phyloP scores from a whole-genome alignment of 2,329 filamentous ascomycete species.

The Laburnicola sp. region DNA sequence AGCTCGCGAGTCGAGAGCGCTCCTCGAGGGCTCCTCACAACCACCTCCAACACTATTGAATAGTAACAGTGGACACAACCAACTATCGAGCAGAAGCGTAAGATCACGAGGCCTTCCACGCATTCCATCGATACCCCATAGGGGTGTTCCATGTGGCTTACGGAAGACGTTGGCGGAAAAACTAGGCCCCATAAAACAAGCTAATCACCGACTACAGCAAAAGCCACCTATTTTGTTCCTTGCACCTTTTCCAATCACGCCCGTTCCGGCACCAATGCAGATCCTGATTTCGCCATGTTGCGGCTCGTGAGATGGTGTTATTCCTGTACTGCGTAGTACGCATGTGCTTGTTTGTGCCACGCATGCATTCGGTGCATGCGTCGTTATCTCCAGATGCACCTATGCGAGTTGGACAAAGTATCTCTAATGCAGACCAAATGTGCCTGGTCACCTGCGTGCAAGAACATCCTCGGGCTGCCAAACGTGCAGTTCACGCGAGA shows the following conservation, averaged over 20 bases:
- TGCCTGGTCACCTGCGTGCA: not conserved
- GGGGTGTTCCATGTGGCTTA: not conserved
- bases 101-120: not conserved
- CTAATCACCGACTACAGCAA: not conserved
- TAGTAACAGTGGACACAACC: too few relatives aligned
- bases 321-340: not conserved
- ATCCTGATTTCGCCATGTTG: not conserved
- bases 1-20: too few relatives aligned
- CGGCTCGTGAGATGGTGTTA: too few relatives aligned
- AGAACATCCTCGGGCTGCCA: not conserved
- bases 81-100: not conserved
- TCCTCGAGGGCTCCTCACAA: not conserved
- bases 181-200: not conserved
- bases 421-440: not conserved
- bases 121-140: not conserved
- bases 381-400: not conserved
- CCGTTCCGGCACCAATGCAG: not conserved
- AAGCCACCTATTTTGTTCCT: not conserved
- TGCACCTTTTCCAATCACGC: not conserved
- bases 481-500: slow-evolving; percentile 6
- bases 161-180: slow-evolving; percentile 4
- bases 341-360: not conserved
- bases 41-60: not conserved
- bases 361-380: not conserved
- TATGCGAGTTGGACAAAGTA: not conserved